phyloP scores from a whole-genome alignment of 305 asterid genomes.

The Lippia alba region DNA sequence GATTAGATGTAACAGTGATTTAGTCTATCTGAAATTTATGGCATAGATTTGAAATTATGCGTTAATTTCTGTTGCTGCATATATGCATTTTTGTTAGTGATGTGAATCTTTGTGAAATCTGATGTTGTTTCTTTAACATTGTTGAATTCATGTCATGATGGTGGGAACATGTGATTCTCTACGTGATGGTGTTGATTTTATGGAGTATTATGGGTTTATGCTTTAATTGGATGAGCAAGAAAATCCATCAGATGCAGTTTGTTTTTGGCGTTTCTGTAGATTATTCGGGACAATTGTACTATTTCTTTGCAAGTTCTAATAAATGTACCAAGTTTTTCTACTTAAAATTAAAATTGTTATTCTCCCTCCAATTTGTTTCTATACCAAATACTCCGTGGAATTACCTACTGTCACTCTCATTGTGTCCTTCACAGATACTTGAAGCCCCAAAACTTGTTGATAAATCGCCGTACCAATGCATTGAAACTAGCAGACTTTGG shows the following conservation, averaged over 20 bases:
- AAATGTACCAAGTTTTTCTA: background rate
- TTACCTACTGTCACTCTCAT: conserved; percentile 85
- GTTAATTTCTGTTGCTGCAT: conserved; percentile 1
- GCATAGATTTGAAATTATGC: conserved; percentile 4
- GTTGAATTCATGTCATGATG: conserved; percentile 12
- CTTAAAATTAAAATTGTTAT: conserved; percentile 21
- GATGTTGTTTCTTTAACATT: conserved; percentile 7
- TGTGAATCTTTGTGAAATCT: conserved; percentile 15
- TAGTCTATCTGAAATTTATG: conserved; percentile 4
- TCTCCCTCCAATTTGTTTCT: conserved; percentile 53
- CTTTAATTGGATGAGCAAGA: too few species aligned
- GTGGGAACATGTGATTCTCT: conserved; percentile 13
- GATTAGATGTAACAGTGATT: too few species aligned
- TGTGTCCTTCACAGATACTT: conserved; percentile 87
- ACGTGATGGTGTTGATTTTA: too few species aligned
- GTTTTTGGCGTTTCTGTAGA: too few species aligned
- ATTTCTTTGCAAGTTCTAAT: too few species aligned
- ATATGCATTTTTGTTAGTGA: conserved; percentile 7
- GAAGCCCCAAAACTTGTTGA: conserved; percentile 89
- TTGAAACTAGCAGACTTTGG: conserved; percentile 93
- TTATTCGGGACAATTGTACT: too few species aligned
- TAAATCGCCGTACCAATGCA: conserved; percentile 79
- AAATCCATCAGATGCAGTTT: too few species aligned
- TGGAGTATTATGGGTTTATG: too few species aligned
- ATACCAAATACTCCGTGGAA: conserved; percentile 83